These are phyloP conservation scores for Limnanthes douglasii DNA, from an alignment of 345 rosid species.

Conservation along the genomic window DNA sequence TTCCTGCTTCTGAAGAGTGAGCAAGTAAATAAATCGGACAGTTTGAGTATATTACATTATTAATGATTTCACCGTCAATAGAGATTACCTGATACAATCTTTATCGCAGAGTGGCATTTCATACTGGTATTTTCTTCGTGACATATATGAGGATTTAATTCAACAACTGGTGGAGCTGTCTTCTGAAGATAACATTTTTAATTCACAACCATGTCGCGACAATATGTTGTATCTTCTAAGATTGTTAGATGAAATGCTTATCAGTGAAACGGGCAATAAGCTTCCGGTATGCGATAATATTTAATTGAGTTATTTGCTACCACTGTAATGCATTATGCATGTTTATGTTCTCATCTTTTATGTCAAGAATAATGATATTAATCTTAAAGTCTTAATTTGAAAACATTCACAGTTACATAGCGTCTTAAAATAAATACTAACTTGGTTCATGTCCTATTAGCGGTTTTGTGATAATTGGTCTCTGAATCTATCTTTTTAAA, in stretches of 20 bases:
- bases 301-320: background rate
- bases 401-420: too few species aligned
- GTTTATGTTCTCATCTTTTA: too few species aligned
- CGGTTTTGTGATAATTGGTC: too few species aligned
- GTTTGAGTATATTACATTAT: too few species aligned
- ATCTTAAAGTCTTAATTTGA: too few species aligned
- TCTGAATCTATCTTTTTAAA: too few species aligned
- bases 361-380: too few species aligned
- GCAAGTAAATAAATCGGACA: conserved; percentile 33
- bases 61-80: too few species aligned
- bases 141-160: conserved; percentile 59
- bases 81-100: too few species aligned
- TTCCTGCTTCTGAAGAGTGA: conserved; percentile 50
- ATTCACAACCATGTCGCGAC: conserved; percentile 87
- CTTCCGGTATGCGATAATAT: conserved; percentile 77
- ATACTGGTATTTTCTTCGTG: conserved; percentile 48
- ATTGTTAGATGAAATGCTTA: conserved; percentile 80
- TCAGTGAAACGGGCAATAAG: conserved; percentile 58
- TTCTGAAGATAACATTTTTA: conserved; percentile 70
- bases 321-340: too few species aligned
- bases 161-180: conserved; percentile 58
- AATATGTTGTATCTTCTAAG: conserved; percentile 66
- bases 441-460: too few species aligned
- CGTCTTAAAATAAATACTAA: too few species aligned
- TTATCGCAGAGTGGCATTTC: conserved; percentile 39